Base-by-base conservation (phyloP, 2,329 filamentous ascomycete genomes). In the Cordyceps farinosa region DNA sequence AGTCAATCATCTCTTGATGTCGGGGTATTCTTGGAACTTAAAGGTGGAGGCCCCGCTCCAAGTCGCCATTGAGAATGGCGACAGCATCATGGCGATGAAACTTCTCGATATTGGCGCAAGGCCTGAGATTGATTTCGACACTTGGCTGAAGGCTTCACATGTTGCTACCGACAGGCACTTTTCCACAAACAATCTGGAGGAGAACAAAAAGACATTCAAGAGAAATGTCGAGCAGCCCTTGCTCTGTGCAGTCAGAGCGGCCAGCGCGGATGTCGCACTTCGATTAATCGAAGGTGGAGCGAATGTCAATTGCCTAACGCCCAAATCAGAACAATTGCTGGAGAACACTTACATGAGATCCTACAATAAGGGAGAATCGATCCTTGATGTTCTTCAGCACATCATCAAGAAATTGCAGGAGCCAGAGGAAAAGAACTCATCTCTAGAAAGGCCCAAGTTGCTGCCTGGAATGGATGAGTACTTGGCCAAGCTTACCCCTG, bases 51-150 rank as follows among this genome's bases (percentile, higher is more conserved):
- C 79, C 1, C 82, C 86, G 1, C 73, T 94, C 27, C 79, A 84
- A 62, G 80, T 78, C 5, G 89, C 90, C 0, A 80, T 91, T 51
- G 70, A 76, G 17, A 75, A 77, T 2, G 79, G 79, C 9, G 81
- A 90, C 65, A 62, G 77, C 2, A 74, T 80, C 2, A 75, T 87
- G 40, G 84, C 84, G 1, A 69, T 82, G 36, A 86, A 84, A 65
- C 77, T 95, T 2, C 79, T 95, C 1, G 79, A 86, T 2, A 77
- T 80, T 6, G 90, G 90, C 2, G 87, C 89, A 2, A 76, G 80
- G 1, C 75, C 85, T 0, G 73, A 81, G 0, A 80, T 92, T 40
- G 80, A 85, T 8, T 89, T 88, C 64, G 85, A 87, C 38, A 79
- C 79, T 3, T 92, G 86, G 82, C 75, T 89, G 47, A 87, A 87